Conservation (phyloP, 257 asterid genomes). For the Thymus quinquecostatus region DNA sequence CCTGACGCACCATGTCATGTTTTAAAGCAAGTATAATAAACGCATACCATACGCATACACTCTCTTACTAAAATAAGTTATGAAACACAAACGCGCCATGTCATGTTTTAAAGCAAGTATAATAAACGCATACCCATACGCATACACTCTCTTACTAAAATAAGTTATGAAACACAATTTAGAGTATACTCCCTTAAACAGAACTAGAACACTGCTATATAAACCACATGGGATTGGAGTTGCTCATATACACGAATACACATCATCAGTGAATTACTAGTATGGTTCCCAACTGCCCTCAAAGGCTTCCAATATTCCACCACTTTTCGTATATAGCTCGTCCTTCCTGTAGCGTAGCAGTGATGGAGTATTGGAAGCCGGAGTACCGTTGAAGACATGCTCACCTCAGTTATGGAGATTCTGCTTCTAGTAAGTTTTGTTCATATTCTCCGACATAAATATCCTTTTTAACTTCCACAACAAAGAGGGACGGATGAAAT, state of each 20-base stretch:
- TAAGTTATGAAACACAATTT: neutral
- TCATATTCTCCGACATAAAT: neutral
- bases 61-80: neutral
- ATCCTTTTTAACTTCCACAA: too few relatives aligned
- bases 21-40: too few relatives aligned
- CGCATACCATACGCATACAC: neutral
- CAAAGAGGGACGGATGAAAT: neutral
- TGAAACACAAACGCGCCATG: neutral
- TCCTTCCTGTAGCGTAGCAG: neutral
- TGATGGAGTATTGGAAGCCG: slow-evolving; percentile 37
- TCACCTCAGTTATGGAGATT: neutral
- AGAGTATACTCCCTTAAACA: neutral
- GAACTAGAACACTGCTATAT: neutral
- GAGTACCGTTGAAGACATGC: slow-evolving; percentile 35
- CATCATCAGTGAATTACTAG: neutral
- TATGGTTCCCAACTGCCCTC: slow-evolving; percentile 43
- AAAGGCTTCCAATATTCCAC: slow-evolving; percentile 44
- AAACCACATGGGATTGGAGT: neutral
- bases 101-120: too few relatives aligned
- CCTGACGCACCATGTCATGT: too few relatives aligned
- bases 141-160: neutral
- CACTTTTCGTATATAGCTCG: neutral
- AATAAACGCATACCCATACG: too few relatives aligned
- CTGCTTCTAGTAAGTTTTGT: neutral
- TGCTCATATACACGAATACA: neutral